Percentiles rank a stretch among this genome's conserved stretches.
These are phyloP conservation scores for Rubia occidens DNA, from an alignment of 305 asterid genomes.

Conservation along the genomic window DNA sequence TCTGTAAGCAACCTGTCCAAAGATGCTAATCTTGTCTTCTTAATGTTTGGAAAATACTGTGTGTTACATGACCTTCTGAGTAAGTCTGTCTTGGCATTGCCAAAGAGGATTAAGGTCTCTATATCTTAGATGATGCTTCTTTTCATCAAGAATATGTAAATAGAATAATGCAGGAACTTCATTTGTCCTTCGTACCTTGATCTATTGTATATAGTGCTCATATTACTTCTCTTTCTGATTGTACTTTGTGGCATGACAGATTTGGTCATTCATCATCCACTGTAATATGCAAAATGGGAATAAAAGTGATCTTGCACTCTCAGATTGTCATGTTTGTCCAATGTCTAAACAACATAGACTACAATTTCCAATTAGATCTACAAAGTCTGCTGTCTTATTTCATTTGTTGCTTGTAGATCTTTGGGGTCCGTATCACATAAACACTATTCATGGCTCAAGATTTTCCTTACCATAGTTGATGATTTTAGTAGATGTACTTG, in stretches of 20 bases:
- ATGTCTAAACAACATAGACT: not conserved
- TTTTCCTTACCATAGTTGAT: not conserved
- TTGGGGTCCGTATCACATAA: not conserved
- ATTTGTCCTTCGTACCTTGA: too few species aligned
- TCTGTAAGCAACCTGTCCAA: not conserved
- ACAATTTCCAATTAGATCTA: too few species aligned
- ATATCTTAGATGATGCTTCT: too few species aligned
- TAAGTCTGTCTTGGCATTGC: not conserved
- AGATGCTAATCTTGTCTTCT: not conserved
- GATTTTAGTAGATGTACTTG: not conserved
- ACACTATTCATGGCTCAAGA: not conserved
- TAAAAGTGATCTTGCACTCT: too few species aligned
- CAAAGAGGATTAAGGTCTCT: not conserved
- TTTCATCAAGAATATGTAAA: too few species aligned
- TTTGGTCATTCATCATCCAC: not conserved
- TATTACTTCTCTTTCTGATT: not conserved
- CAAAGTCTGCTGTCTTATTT: too few species aligned
- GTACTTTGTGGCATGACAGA: not conserved
- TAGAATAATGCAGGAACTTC: too few species aligned
- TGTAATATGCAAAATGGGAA: too few species aligned
- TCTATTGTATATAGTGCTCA: not conserved
- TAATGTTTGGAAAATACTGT: not conserved
- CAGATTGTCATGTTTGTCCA: not conserved
- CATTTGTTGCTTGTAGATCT: not conserved
- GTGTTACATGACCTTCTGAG: not conserved